A percentile compares a stretch with the other conserved stretches of the same genome.
phyloP scores from a whole-genome alignment of 1,284 basidiomycete genomes.

The Heimioporus punctisporus region DNA sequence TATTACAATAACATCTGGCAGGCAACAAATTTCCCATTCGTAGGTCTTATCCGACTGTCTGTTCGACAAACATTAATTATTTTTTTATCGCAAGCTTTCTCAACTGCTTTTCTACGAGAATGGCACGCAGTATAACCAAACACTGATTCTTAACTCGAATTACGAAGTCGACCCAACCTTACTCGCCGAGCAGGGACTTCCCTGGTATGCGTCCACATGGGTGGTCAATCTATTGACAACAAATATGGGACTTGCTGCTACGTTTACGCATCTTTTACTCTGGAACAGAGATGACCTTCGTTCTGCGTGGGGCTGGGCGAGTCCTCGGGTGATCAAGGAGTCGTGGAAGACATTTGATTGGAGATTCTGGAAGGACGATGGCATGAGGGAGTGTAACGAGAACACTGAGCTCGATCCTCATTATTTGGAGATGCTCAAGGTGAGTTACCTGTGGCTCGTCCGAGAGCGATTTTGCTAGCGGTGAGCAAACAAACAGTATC shows the following conservation, averaged over 20 bases:
- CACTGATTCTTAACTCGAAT: constrained; percentile 48
- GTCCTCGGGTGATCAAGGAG: constrained; percentile 23
- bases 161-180: constrained; percentile 47
- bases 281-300: constrained; percentile 51
- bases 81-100: no score
- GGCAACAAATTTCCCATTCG: constrained; percentile 51
- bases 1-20: constrained; percentile 52
- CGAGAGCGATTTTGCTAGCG: neutral
- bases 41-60: constrained; percentile 8
- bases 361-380: constrained; percentile 47
- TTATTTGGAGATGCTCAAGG: constrained; percentile 56
- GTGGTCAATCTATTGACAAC: constrained; percentile 36
- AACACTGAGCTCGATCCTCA: constrained; percentile 49
- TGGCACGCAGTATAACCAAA: constrained; percentile 48
- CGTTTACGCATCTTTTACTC: constrained; percentile 51
- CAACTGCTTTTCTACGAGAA: constrained; percentile 54
- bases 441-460: constrained; percentile 21
- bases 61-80: neutral
- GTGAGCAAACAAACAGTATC: constrained; percentile 42
- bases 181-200: constrained; percentile 45
- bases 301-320: constrained; percentile 46
- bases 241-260: constrained; percentile 43
- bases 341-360: constrained; percentile 35
- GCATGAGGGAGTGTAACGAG: constrained; percentile 32
- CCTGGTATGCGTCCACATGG: constrained; percentile 39